Base-by-base conservation (phyloP, 2,329 filamentous ascomycete genomes). In the Pseudogymnoascus sp. region DNA sequence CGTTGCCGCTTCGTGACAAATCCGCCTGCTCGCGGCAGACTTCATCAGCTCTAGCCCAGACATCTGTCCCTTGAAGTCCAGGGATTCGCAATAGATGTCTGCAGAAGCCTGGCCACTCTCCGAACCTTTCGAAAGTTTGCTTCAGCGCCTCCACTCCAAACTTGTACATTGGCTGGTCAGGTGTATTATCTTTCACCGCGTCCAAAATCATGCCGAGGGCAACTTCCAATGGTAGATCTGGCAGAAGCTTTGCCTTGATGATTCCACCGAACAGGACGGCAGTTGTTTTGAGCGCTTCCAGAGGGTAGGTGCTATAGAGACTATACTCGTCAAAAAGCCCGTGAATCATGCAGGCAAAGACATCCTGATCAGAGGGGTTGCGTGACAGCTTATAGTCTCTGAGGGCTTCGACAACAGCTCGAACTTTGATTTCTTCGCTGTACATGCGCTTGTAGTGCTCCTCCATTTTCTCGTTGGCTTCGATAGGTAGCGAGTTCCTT, bases 371-470 rank as follows among this genome's bases (percentile, higher is more conserved):
- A 14, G 88, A 79, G 1, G 91, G 83, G 65, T 95, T 89, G 59
- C 86, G 85, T 0, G 96, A 97, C 63, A 86, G 86, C 74, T 99
- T 97, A 78, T 96, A 96, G 63, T 85, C 83, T 67, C 91, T 87
- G 71, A 99, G 84, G 40, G 91, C 85, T 66, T 90, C 87, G 61
- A 99, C 89, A 67, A 99, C 90, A 63, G 91, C 86, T 63, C 91
- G 86, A 16, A 97, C 90, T 67, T 93, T 88, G 18, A 93, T 86
- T 68, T 97, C 91, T 68, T 91, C 89, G 68, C 91, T 90, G 73
- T 99, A 99, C 93, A 99, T 97, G 71, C 90, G 90, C 76, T 96
- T 97, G 75, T 97, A 99, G 67, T 96, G 88, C 68, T 97, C 91
- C 72, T 97, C 93, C 95, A 99, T 99, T 74, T 91, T 90, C 67